These are phyloP conservation scores for Circinella minor DNA, from an alignment of 371 early-diverging fungal species.

Conservation along the genomic window DNA sequence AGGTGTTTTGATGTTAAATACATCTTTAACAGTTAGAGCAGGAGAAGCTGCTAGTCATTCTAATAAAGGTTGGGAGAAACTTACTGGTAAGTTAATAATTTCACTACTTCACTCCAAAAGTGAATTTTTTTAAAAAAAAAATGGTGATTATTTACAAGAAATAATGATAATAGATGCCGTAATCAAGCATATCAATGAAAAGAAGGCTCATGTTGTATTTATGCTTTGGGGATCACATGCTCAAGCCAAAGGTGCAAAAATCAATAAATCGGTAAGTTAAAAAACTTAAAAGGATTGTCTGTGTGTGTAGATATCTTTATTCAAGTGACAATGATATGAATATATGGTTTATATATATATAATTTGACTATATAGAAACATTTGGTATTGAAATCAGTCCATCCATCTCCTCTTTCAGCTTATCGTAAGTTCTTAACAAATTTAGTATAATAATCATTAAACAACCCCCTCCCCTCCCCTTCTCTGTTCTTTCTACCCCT, in stretches of 20 bases:
- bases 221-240: constrained; percentile 98
- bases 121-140: not conserved
- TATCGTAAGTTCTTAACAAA: constrained; percentile 38
- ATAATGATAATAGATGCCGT: constrained; percentile 66
- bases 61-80: constrained; percentile 88
- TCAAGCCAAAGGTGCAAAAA: constrained; percentile 71
- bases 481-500: no score
- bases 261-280: constrained; percentile 55
- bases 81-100: constrained; percentile 68
- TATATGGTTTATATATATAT: not conserved
- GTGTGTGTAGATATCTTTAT: not conserved
- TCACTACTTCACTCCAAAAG: not conserved
- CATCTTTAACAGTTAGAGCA: constrained; percentile 90
- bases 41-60: constrained; percentile 89
- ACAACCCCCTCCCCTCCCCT: no score
- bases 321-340: not conserved
- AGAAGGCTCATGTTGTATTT: constrained; percentile 82
- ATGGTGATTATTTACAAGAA: not conserved
- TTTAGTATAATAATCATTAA: no score
- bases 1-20: constrained; percentile 96
- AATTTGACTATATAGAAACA: constrained; percentile 63
- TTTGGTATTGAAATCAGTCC: constrained; percentile 85
- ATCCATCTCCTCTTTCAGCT: constrained; percentile 96
- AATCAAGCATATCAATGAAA: constrained; percentile 73
- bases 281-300: not conserved